A percentile compares a stretch with the other conserved stretches of the same genome.
Evolutionary conservation across 768 basidiomycete species (phyloP).

Genomic region (Russula sp.): DNA sequence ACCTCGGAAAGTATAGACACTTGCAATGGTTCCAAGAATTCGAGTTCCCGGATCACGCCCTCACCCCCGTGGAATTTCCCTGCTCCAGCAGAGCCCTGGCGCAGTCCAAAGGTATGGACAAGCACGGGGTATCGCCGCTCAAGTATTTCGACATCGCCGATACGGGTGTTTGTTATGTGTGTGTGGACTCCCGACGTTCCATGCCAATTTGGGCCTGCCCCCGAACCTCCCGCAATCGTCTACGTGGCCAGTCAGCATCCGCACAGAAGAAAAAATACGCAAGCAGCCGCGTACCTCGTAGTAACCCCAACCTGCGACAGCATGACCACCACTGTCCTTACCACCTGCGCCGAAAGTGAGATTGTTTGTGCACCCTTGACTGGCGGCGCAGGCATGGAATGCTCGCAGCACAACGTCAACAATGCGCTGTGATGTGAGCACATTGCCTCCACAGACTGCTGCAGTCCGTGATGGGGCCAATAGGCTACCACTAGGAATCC

Average conservation of each 20-base stretch:
- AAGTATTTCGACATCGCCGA: constrained; percentile 89
- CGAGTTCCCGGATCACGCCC: constrained; percentile 77
- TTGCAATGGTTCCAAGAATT: constrained; percentile 73
- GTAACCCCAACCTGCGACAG: constrained; percentile 82
- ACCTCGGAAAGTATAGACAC: constrained; percentile 88
- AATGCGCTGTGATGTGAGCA: constrained; percentile 85
- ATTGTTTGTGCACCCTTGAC: constrained; percentile 92
- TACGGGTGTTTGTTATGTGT: constrained; percentile 88
- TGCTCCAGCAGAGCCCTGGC: constrained; percentile 58
- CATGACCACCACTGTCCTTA: constrained; percentile 72
- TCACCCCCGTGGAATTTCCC: constrained; percentile 78
- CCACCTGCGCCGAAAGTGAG: constrained; percentile 85
- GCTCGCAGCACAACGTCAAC: constrained; percentile 92
- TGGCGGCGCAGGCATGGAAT: constrained; percentile 85
- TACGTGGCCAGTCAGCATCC: constrained; percentile 26
- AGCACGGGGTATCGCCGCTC: constrained; percentile 93
- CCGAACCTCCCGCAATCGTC: constrained; percentile 93
- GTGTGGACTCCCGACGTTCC: constrained; percentile 93
- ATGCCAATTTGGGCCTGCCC: constrained; percentile 84
- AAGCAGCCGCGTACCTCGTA: constrained; percentile 49
- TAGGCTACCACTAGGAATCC: constrained; percentile 71
- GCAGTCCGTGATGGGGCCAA: constrained; percentile 78
- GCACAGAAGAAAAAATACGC: neutral
- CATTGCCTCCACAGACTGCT: constrained; percentile 91
- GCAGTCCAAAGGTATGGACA: constrained; percentile 73